Base-by-base conservation (phyloP, 805 yeast species). In the Lipomyces kockii region DNA sequence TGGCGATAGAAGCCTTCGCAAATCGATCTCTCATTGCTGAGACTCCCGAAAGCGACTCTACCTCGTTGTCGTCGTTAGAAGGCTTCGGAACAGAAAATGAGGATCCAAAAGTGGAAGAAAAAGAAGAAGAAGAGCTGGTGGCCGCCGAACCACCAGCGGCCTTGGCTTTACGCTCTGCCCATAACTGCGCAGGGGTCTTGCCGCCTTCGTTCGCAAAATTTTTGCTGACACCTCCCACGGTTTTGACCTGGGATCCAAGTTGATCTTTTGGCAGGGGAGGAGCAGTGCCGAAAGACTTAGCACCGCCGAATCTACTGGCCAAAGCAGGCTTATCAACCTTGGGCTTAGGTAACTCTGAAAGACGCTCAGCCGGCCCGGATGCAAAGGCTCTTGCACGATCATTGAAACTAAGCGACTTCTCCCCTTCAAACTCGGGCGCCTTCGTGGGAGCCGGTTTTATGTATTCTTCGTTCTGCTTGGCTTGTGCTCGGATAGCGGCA, bases 141-240 rank as follows among this genome's bases (percentile, higher is more conserved):
- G 37, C 11, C 52, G 62, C 39, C 29, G 64, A 51, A 4, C 74
- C 58, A 3, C 73, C 65, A 37, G 74, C 57, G 81, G 80, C 72
- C 83, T 84, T 73, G 2, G 72, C 97, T 76, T 89, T 87, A 80
- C 88, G 90, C 76, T 90, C 97, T 29, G 97, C 98, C 98, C 98
- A 92, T 35, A 91, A 74, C 80, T 92, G 97, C 35, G 97, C 97
- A 29, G 98, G 97, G 7, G 97, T 90, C 78, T 91, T 90, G 68
- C 97, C 97, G 68, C 83, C 85, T 69, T 85, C 85, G 63, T 88
- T 80, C 69, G 85, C 95, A 76, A 85, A 89, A 73, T 79, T 79
- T 76, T 86, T 83, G 35, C 86, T 83, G 60, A 87, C 80, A 52
- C 91, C 94, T 3, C 71, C 69, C 12, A 66, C 20, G 22, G 63